Base-by-base conservation (phyloP, 1,284 basidiomycete genomes). In the Lentinula novae-zelandiae region DNA sequence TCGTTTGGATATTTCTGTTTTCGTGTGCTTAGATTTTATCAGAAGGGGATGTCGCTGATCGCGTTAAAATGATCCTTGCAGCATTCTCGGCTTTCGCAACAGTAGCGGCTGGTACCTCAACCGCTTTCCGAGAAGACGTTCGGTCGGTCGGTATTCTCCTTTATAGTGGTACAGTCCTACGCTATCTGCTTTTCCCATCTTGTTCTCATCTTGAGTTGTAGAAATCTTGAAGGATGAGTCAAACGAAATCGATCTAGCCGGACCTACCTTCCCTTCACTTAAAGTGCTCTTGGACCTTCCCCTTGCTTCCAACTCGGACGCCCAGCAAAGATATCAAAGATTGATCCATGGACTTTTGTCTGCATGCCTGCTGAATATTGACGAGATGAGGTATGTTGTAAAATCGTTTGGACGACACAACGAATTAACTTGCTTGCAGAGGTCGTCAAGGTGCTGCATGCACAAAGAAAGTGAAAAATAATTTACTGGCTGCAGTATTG, bases 261-360 rank as follows among this genome's bases (percentile, higher is more conserved):
- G 89, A 3, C 88, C 91, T 4, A 92, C 88, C 0, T 76, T 97
- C 2, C 88, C 92, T 0, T 83, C 87, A 5, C 76, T 96, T 64
- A 96, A 95, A 75, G 72, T 78, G 1, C 72, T 96, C 52, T 77
- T 96, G 15, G 85, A 88, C 60, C 73, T 85, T 52, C 80, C 83
- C 0, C 65, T 71, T 15, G 48, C 66, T 13, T 49, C 72, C 66
- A 56, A 66, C 69, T 53, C 72, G 57, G 67, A 76, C 64, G 71
- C 72, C 54, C 50, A 39, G 9, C 64, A 66, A 17, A 58, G 67
- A 66, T 36, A 68, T 66, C 20, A 68, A 70, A 56, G 78, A 80
- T 76, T 93, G 4, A 75, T 97, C 0, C 95, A 98, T 69, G 95
- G 93, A 5, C 76, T 98, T 40, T 74, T 98, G 9, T 95, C 93